Percentiles rank a stretch among this genome's conserved stretches.
These are phyloP conservation scores for Amyloporia xantha DNA, from an alignment of 768 basidiomycete genomes.

Conservation along the genomic window DNA sequence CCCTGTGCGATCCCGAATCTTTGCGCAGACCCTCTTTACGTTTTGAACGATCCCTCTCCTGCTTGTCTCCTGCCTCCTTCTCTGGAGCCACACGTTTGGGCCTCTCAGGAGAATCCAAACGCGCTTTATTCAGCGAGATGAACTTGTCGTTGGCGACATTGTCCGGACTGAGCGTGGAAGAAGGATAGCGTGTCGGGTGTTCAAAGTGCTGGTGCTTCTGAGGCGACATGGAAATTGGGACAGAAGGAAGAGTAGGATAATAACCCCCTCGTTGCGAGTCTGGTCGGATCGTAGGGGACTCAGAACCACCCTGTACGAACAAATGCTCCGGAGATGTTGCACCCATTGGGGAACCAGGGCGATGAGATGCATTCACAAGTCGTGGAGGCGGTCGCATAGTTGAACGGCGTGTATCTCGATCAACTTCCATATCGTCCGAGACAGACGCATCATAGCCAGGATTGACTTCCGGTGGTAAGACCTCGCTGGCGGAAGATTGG, in stretches of 20 bases:
- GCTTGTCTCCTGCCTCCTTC: slow-evolving; percentile 1
- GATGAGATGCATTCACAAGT: slow-evolving; percentile 1
- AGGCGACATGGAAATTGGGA: slow-evolving; percentile 1
- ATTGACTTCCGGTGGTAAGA: slow-evolving; percentile 39
- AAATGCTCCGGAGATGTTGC: background rate
- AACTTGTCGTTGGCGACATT: background rate
- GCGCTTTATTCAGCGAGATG: background rate
- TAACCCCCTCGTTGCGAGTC: slow-evolving; percentile 1
- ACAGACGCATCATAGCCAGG: slow-evolving; percentile 65
- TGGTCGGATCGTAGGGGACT: background rate
- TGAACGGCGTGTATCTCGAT: slow-evolving; percentile 38
- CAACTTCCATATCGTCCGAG: slow-evolving; percentile 54
- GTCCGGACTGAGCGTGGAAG: slow-evolving; percentile 5
- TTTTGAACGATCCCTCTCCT: slow-evolving; percentile 7
- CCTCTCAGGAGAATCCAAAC: background rate
- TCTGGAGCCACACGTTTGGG: background rate
- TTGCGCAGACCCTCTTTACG: slow-evolving; percentile 1
- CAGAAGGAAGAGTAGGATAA: slow-evolving; percentile 3
- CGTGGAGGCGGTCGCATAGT: slow-evolving; percentile 36
- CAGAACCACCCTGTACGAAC: background rate
- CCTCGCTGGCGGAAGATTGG: slow-evolving; percentile 64
- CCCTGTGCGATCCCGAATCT: background rate
- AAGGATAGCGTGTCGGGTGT: background rate
- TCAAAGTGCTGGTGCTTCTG: slow-evolving; percentile 1
- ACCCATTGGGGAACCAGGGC: slow-evolving; percentile 1